Base-by-base conservation (phyloP, 768 basidiomycete species). In the Leccinum subgranulosum region DNA sequence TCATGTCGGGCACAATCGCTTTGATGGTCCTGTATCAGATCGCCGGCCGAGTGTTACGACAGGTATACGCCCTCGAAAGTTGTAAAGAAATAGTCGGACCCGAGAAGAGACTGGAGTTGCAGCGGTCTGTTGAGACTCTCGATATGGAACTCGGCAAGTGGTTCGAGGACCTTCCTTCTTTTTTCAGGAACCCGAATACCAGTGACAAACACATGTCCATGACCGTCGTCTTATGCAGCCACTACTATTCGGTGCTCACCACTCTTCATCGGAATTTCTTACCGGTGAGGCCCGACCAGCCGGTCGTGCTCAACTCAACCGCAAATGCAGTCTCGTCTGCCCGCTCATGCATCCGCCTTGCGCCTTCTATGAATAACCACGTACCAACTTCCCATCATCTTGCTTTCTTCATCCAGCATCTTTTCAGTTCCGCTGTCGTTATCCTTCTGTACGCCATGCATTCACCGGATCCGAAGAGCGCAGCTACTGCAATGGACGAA, bases 241-340 rank as follows among this genome's bases (percentile, higher is more conserved):
- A 93, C 68, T 94, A 93, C 67, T 94, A 94, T 72, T 92, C 90
- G 15, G 81, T 94, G 45, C 76, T 92, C 64, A 92, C 90, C 4
- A 92, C 92, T 6, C 83, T 94, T 49, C 92, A 94, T 67, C 90
- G 92, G 49, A 93, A 93, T 70, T 86, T 93, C 64, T 77, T 94
- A 8, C 92, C 92, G 10, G 85, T 92, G 51, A 86, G 82, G 68
- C 84, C 81, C 31, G 92, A 90, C 61, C 84, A 86, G 65, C 78
- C 82, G 10, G 76, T 85, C 21, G 81, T 82, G 28, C 83, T 88
- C 6, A 85, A 84, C 60, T 93, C 92, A 19, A 87, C 87, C 2
- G 77, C 80, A 23, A 92, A 90, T 68, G 92, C 92, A 3, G 87
- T 93, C 48, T 83, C 87, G 25, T 90, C 90, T 47, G 92, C 92